Evolutionary conservation across 2,329 filamentous ascomycete species (phyloP).

Genomic region (Diaporthe citri): DNA sequence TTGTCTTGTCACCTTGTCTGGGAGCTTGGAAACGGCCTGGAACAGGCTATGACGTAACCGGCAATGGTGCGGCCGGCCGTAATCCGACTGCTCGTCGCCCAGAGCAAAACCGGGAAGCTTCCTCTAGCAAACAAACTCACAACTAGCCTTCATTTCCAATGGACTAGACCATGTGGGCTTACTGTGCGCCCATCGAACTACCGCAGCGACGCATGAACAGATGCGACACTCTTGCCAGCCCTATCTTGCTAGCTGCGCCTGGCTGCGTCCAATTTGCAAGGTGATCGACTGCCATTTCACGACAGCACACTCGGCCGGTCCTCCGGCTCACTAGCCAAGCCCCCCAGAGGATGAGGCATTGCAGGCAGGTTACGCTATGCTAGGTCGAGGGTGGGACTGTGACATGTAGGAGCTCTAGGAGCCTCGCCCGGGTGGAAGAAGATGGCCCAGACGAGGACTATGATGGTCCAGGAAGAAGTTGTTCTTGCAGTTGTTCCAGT

Average conservation of each 20-base stretch:
- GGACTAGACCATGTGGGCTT: neutral
- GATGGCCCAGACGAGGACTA: conserved; percentile 50
- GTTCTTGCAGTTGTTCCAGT: conserved; percentile 46
- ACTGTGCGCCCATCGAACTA: neutral
- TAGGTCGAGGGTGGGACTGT: neutral
- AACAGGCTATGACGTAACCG: conserved; percentile 27
- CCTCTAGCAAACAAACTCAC: neutral
- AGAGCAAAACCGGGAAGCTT: conserved; percentile 22
- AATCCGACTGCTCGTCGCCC: neutral
- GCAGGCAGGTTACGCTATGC: neutral
- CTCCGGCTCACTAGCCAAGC: neutral
- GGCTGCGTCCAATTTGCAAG: neutral
- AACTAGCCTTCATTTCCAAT: neutral
- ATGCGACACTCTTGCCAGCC: neutral
- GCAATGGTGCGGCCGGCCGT: neutral
- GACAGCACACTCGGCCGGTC: neutral
- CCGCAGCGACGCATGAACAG: neutral
- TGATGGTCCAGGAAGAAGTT: conserved; percentile 48
- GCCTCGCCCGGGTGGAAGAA: conserved; percentile 48
- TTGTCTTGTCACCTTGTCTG: neutral
- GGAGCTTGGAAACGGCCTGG: neutral
- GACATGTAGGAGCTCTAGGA: conserved; percentile 50
- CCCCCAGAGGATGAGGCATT: neutral
- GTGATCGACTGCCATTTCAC: neutral
- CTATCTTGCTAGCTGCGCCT: neutral